Conservation (phyloP, 345 rosid species). For the Odontarrhena argentea region DNA sequence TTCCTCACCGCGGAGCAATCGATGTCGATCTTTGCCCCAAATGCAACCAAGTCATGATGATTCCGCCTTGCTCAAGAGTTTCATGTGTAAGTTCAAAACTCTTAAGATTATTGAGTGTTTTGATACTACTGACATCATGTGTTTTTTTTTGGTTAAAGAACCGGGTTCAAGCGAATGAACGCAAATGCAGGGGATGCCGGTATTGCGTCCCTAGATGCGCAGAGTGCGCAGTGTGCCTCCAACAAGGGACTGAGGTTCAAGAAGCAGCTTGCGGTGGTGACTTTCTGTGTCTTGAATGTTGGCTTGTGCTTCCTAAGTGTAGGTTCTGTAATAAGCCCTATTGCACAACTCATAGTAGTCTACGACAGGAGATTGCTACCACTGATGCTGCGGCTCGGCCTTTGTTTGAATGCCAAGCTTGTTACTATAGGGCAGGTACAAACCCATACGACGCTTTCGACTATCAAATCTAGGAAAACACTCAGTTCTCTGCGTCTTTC, state of each 20-base stretch:
- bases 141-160: conserved; percentile 21
- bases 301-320: conserved; percentile 79
- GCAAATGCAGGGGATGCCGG: conserved; percentile 59
- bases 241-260: conserved; percentile 45
- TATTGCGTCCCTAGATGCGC: conserved; percentile 67
- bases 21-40: conserved; percentile 72
- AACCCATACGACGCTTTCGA: conserved; percentile 28
- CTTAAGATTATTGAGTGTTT: neutral
- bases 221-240: conserved; percentile 62
- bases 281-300: conserved; percentile 59
- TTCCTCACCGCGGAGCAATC: conserved; percentile 31
- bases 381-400: conserved; percentile 17
- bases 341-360: conserved; percentile 49
- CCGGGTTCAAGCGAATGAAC: conserved; percentile 26
- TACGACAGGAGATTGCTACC: conserved; percentile 22
- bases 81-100: conserved; percentile 42
- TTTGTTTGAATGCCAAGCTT: conserved; percentile 62
- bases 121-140: neutral
- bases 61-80: conserved; percentile 57
- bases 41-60: conserved; percentile 61
- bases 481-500: conserved; percentile 14
- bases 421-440: conserved; percentile 41
- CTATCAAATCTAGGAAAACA: conserved; percentile 18
- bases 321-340: conserved; percentile 69
- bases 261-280: conserved; percentile 58